Evolutionary conservation across 2,329 filamentous ascomycete species (phyloP).

Genomic region (Teratosphaeria zuluensis): DNA sequence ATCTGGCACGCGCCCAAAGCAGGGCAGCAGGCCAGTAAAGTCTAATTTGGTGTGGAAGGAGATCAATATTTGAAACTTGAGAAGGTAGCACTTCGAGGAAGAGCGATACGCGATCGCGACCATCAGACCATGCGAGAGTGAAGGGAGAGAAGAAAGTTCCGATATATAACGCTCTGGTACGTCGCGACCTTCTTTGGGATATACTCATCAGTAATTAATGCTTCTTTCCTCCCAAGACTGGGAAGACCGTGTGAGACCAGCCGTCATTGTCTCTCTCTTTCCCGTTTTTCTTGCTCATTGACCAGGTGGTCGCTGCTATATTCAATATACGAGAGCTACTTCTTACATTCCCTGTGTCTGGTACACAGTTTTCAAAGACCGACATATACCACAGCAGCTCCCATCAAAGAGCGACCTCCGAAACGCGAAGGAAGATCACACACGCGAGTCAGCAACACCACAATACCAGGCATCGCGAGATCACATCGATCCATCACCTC

Average conservation of each 20-base stretch:
- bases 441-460: background rate
- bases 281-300: background rate
- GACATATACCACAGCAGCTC: background rate
- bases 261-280: background rate
- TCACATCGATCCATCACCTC: background rate
- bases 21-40: background rate
- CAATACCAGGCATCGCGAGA: background rate
- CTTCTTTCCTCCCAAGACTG: background rate
- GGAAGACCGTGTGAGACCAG: background rate
- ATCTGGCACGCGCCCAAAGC: background rate
- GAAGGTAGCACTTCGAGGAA: background rate
- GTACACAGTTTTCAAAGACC: background rate
- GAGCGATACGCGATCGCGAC: background rate
- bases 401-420: no score
- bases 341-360: background rate
- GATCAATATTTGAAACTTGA: background rate
- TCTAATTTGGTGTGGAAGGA: background rate
- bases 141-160: background rate
- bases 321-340: background rate
- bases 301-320: background rate
- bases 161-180: background rate
- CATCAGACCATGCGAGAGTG: background rate
- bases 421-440: background rate
- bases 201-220: background rate
- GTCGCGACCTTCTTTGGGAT: no score